A percentile compares a stretch with the other conserved stretches of the same genome.
Evolutionary conservation across 768 basidiomycete species (phyloP).

Genomic region (Serendipita vermifera): DNA sequence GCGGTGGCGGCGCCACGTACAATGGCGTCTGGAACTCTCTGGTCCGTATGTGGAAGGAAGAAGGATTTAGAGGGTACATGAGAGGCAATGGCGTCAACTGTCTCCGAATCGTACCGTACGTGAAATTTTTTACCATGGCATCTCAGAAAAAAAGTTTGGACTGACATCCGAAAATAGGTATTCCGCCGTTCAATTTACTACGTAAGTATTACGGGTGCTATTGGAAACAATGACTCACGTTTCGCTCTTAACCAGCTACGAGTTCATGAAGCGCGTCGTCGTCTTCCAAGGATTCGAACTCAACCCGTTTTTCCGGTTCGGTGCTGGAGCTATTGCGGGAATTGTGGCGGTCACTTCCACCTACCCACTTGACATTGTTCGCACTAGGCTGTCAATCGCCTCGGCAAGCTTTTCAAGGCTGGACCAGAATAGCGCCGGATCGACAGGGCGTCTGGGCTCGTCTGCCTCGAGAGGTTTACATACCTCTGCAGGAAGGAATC

Average conservation of each 20-base stretch:
- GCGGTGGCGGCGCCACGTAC: conserved; percentile 47
- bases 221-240: background rate
- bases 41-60: conserved; percentile 83
- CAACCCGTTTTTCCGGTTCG: conserved; percentile 77
- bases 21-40: conserved; percentile 75
- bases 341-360: conserved; percentile 88
- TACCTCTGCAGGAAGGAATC: conserved; percentile 9
- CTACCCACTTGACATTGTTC: conserved; percentile 88
- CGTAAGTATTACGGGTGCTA: conserved; percentile 12
- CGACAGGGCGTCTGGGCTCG: conserved; percentile 15
- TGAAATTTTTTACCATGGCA: background rate
- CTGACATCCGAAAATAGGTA: background rate
- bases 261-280: conserved; percentile 71
- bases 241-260: conserved; percentile 49
- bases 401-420: conserved; percentile 49
- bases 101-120: conserved; percentile 82
- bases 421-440: conserved; percentile 19
- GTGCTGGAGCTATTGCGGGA: conserved; percentile 82
- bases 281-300: conserved; percentile 32
- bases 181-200: conserved; percentile 32
- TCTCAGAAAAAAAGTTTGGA: no score
- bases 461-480: conserved; percentile 12
- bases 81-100: conserved; percentile 88
- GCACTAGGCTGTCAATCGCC: conserved; percentile 84
- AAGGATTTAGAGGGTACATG: conserved; percentile 89